A percentile compares a stretch with the other conserved stretches of the same genome.
Conservation (phyloP, 2,329 filamentous ascomycete species). For the Fusarium neocosmosporiellum region DNA sequence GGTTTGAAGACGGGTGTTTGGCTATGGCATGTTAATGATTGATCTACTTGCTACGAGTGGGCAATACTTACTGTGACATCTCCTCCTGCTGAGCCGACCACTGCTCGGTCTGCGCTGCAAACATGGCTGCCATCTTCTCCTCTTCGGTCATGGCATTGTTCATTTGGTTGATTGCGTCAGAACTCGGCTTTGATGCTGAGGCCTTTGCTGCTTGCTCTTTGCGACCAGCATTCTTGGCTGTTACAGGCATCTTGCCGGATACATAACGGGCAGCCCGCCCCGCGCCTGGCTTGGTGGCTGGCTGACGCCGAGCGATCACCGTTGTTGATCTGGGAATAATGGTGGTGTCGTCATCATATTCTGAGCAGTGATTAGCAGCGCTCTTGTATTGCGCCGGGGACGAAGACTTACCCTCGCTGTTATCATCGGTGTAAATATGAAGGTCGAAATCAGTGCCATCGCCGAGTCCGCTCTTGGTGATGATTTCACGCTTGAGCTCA, state of each 20-base stretch:
- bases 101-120: slow-evolving; percentile 87
- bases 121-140: slow-evolving; percentile 92
- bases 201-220: slow-evolving; percentile 72
- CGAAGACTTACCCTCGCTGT: slow-evolving; percentile 80
- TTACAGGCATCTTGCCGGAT: slow-evolving; percentile 92
- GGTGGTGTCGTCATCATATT: slow-evolving; percentile 98
- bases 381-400: neutral
- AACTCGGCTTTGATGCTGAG: slow-evolving; percentile 63
- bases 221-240: slow-evolving; percentile 82
- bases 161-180: slow-evolving; percentile 72
- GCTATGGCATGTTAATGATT: slow-evolving; percentile 55
- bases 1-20: slow-evolving; percentile 72
- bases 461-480: slow-evolving; percentile 90
- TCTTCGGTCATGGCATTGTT: slow-evolving; percentile 89
- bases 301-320: slow-evolving; percentile 87
- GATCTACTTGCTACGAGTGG: slow-evolving; percentile 9
- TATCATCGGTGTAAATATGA: slow-evolving; percentile 92
- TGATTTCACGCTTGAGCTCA: slow-evolving; percentile 98
- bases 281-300: slow-evolving; percentile 85
- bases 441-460: slow-evolving; percentile 98
- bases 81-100: slow-evolving; percentile 95
- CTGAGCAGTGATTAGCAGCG: slow-evolving; percentile 60
- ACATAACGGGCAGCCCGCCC: slow-evolving; percentile 95
- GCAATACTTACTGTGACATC: slow-evolving; percentile 77
- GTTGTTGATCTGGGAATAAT: slow-evolving; percentile 96